Conservation (phyloP, 768 basidiomycete genomes). For the Postia placenta region DNA sequence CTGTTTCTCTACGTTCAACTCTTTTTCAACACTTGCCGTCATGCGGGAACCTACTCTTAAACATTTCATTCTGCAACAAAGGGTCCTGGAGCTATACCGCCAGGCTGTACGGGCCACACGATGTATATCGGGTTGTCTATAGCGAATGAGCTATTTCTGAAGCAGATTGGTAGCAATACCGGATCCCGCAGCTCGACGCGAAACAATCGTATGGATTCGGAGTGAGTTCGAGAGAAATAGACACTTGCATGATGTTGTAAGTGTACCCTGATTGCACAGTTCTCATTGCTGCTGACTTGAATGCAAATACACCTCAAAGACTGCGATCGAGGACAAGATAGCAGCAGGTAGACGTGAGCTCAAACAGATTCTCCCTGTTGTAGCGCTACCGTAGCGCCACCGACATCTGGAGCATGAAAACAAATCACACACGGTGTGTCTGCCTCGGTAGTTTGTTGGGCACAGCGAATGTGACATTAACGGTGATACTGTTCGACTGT, state of each 20-base stretch:
- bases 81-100: conserved; percentile 59
- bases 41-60: conserved; percentile 41
- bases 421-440: too few relatives aligned
- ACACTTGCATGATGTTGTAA: conserved; percentile 51
- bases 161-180: conserved; percentile 46
- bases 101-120: conserved; percentile 61
- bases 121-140: conserved; percentile 34
- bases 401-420: too few relatives aligned
- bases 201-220: conserved; percentile 71
- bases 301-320: conserved; percentile 28
- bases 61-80: conserved; percentile 68
- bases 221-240: conserved; percentile 62
- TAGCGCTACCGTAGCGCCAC: too few relatives aligned
- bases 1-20: too few relatives aligned
- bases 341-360: conserved; percentile 53
- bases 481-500: too few relatives aligned
- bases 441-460: too few relatives aligned
- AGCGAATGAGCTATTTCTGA: conserved; percentile 2
- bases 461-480: too few relatives aligned
- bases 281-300: conserved; percentile 5
- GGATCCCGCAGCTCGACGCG: conserved; percentile 50
- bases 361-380: conserved; percentile 45
- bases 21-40: too few relatives aligned
- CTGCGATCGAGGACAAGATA: conserved; percentile 55
- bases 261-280: conserved; percentile 12